Base-by-base conservation (phyloP, 2,329 filamentous ascomycete genomes). In the Chaetomiaceae sp. region DNA sequence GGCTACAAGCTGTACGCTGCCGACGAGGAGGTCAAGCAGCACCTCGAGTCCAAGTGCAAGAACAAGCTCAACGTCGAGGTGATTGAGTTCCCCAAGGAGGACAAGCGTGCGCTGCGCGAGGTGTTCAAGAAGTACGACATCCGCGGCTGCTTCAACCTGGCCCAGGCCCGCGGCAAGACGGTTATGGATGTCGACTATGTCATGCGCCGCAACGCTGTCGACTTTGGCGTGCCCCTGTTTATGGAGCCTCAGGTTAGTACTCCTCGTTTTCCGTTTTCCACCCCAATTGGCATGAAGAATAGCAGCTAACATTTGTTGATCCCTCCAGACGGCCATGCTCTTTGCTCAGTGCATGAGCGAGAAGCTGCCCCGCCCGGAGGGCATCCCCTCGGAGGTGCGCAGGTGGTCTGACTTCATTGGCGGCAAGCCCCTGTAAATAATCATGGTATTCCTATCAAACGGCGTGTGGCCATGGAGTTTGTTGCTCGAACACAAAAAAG, bases 71-170 rank as follows among this genome's bases (percentile, higher is more conserved):
- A 72, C 14, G 87, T 97, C 37, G 86, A 96, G 65, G 84, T 96
- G 49, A 96, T 99, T 53, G 92, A 96, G 65, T 96, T 99, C 78
- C 93, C 93, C 64, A 95, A 86, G 72, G 83, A 91, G 61, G 91
- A 99, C 73, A 99, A 99, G 83, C 83, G 91, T 60, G 89, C 89
- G 52, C 82, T 99, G 57, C 83, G 93, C 59, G 89, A 96, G 66
- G 91, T 96, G 31, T 99, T 99, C 74, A 75, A 92, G 79, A 95
- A 95, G 79, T 90, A 97, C 72, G 86, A 97, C 69, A 95, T 99
- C 70, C 83, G 87, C 53, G 93, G 93, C 64, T 88, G 90, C 55
- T 99, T 99, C 79, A 97, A 97, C 77, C 75, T 99, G 63, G 90
- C 92, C 53, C 83, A 86, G 70, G 82, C 81, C 60, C 80, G 91